phyloP scores from a whole-genome alignment of 2,329 filamentous ascomycete genomes.

The Aureobasidium sp. region DNA sequence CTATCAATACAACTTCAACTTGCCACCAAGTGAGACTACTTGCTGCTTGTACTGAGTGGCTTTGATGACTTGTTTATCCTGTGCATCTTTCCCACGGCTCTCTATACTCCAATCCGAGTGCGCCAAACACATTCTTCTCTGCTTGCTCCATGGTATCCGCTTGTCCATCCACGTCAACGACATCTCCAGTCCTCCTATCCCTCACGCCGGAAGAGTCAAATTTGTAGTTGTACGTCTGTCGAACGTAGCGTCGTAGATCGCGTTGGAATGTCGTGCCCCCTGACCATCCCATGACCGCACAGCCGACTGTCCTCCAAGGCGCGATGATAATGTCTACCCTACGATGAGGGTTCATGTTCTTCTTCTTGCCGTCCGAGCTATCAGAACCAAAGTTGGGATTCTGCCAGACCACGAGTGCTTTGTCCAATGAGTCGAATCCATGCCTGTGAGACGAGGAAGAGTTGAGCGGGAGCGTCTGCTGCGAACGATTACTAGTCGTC shows the following conservation, averaged over 20 bases:
- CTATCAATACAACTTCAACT: too few relatives aligned
- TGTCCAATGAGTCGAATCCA: constrained; percentile 84
- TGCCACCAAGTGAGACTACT: too few relatives aligned
- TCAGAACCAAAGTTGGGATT: constrained; percentile 44
- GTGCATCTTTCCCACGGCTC: constrained; percentile 38
- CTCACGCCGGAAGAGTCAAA: constrained; percentile 88
- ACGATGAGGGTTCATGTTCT: constrained; percentile 67
- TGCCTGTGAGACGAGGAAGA: constrained; percentile 34
- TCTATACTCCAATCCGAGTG: constrained; percentile 51
- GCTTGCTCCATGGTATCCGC: constrained; percentile 55
- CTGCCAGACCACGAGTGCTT: constrained; percentile 89
- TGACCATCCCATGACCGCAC: constrained; percentile 80
- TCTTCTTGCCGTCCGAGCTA: constrained; percentile 32
- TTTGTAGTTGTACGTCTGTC: constrained; percentile 62
- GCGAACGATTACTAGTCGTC: constrained; percentile 62
- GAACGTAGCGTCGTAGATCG: constrained; percentile 73
- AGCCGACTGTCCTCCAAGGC: constrained; percentile 82
- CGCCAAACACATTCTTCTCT: constrained; percentile 72
- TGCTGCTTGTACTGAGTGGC: not conserved
- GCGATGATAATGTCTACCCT: constrained; percentile 87
- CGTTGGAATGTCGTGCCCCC: constrained; percentile 84
- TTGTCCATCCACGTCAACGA: constrained; percentile 65
- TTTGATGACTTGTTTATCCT: constrained; percentile 22
- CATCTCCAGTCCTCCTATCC: constrained; percentile 56
- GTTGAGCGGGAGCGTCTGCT: constrained; percentile 51